These are phyloP conservation scores for Nannizziopsis barbatae DNA, from an alignment of 2,329 filamentous ascomycete genomes.

Conservation along the genomic window DNA sequence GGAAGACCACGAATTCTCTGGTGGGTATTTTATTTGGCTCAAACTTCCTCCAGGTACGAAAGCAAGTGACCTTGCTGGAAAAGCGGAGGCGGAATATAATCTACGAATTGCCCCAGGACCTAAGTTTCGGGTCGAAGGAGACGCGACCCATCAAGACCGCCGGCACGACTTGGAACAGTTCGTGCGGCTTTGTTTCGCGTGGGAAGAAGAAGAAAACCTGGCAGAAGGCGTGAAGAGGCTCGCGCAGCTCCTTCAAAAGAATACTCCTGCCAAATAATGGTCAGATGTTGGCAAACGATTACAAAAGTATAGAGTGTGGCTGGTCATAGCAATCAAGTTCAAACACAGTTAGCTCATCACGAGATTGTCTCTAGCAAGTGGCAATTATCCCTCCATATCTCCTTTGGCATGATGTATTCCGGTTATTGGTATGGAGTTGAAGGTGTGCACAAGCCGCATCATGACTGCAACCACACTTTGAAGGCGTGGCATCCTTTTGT, in stretches of 20 bases:
- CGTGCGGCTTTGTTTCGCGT: slow-evolving; percentile 60
- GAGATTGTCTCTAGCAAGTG: too few relatives aligned
- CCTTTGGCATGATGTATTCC: too few relatives aligned
- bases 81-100: slow-evolving; percentile 51
- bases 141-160: slow-evolving; percentile 27
- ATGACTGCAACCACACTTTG: too few relatives aligned
- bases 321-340: background rate
- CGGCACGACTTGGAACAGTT: slow-evolving; percentile 47
- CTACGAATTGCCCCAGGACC: slow-evolving; percentile 57
- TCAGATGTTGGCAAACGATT: background rate
- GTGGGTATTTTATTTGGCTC: slow-evolving; percentile 82
- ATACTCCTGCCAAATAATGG: background rate
- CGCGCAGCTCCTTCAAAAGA: slow-evolving; percentile 37
- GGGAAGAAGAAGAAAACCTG: slow-evolving; percentile 56
- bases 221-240: slow-evolving; percentile 57
- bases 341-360: too few relatives aligned
- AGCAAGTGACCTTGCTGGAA: slow-evolving; percentile 45
- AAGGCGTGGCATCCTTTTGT: too few relatives aligned
- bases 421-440: too few relatives aligned
- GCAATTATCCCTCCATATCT: too few relatives aligned
- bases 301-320: background rate
- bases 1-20: slow-evolving; percentile 43
- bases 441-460: too few relatives aligned
- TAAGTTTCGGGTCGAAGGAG: slow-evolving; percentile 56
- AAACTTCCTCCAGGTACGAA: slow-evolving; percentile 46